Evolutionary conservation across 257 asterid species (phyloP).

Genomic region (Cynanchum wilfordii): DNA sequence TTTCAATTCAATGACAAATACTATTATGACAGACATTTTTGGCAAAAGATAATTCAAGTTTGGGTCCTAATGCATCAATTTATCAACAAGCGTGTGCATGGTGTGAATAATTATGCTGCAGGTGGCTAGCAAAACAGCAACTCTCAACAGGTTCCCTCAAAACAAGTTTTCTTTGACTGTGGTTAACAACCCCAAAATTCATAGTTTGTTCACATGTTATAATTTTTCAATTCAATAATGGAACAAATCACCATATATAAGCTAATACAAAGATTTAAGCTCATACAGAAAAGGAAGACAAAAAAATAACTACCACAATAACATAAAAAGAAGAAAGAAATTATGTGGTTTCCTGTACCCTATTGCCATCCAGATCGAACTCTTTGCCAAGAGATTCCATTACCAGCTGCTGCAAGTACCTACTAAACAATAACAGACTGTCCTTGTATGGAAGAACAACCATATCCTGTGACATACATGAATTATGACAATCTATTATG

Average conservation of each 20-base stretch:
- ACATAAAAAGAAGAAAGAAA: background rate
- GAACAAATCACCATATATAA: background rate
- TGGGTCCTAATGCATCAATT: background rate
- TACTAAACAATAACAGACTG: slow-evolving; percentile 85
- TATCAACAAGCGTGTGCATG: background rate
- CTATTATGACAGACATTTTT: background rate
- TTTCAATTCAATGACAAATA: background rate
- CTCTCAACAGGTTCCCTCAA: background rate
- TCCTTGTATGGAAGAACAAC: slow-evolving; percentile 99
- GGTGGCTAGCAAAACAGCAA: too few species aligned
- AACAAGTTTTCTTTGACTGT: background rate
- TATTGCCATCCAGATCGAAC: slow-evolving; percentile 91
- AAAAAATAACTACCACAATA: background rate
- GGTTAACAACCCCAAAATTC: background rate
- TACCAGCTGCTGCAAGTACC: slow-evolving; percentile 95
- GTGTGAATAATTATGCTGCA: background rate
- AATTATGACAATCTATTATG: slow-evolving; percentile 10
- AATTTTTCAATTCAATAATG: background rate
- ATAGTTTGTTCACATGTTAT: background rate
- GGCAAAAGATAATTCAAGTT: background rate
- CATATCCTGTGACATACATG: slow-evolving; percentile 74
- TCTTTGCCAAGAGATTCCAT: slow-evolving; percentile 99
- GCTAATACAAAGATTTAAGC: background rate
- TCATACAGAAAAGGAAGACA: slow-evolving; percentile 5
- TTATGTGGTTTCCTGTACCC: slow-evolving; percentile 42